phyloP scores from a whole-genome alignment of 257 asterid species.

The Penstemon davidsonii region DNA sequence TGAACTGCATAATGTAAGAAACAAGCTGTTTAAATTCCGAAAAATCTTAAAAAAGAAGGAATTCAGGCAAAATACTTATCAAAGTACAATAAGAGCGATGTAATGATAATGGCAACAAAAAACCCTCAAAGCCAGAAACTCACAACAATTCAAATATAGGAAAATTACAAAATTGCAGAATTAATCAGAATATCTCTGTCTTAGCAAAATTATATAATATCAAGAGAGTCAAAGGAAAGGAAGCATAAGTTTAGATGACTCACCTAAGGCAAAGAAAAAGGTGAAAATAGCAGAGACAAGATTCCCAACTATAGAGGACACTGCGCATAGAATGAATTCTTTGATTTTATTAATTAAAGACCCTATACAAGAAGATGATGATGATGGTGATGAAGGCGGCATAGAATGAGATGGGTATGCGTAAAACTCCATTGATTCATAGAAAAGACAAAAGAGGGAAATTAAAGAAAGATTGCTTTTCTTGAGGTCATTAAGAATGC shows the following conservation, averaged over 20 bases:
- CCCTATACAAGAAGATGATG: conserved; percentile 45
- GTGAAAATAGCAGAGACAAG: conserved; percentile 87
- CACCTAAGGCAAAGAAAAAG: conserved; percentile 88
- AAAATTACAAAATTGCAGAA: conserved; percentile 25
- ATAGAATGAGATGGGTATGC: conserved; percentile 65
- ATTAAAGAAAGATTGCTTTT: too few relatives aligned
- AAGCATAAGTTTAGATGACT: conserved; percentile 13
- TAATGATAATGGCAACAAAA: not conserved
- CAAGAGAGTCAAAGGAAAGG: not conserved
- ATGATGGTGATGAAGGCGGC: conserved; percentile 49
- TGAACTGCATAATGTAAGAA: too few relatives aligned
- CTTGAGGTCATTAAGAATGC: too few relatives aligned
- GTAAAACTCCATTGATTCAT: conserved; percentile 67
- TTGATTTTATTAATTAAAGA: conserved; percentile 59
- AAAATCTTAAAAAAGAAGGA: conserved; percentile 6
- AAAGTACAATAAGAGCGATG: conserved; percentile 2
- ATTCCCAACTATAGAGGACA: conserved; percentile 73
- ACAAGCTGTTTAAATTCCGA: too few relatives aligned
- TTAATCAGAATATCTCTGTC: not conserved
- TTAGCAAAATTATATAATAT: not conserved
- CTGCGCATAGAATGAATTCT: conserved; percentile 63
- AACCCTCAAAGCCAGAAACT: conserved; percentile 31
- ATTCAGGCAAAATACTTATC: conserved; percentile 1
- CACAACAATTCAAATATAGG: conserved; percentile 19
- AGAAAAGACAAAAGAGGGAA: conserved; percentile 22